phyloP scores from a whole-genome alignment of 257 asterid species.

The Solanum sejunctum region DNA sequence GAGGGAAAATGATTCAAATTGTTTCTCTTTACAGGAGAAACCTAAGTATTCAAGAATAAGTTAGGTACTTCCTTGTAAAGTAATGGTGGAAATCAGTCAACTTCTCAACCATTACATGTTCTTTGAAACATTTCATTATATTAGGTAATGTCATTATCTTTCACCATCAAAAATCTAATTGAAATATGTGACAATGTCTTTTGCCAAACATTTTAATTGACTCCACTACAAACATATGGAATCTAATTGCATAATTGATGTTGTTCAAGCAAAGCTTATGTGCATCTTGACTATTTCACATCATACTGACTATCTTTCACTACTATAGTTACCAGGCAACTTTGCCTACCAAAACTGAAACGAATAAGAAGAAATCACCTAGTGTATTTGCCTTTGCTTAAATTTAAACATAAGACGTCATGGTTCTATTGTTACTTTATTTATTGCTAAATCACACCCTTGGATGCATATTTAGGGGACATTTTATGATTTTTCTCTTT shows the following conservation, averaged over 20 bases:
- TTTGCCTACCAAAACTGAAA: not conserved
- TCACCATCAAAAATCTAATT: not conserved
- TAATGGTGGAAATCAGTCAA: not conserved
- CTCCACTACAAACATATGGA: not conserved
- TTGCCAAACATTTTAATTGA: not conserved
- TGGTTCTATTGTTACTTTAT: not conserved
- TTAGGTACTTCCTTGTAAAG: not conserved
- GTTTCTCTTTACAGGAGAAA: not conserved
- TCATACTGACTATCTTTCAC: fast-evolving
- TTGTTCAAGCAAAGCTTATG: not conserved
- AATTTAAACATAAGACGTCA: not conserved
- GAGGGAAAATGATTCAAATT: not conserved
- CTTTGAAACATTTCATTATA: not conserved
- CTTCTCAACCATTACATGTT: not conserved
- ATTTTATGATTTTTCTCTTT: not conserved
- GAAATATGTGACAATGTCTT: not conserved
- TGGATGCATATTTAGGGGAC: not conserved
- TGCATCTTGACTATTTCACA: not conserved
- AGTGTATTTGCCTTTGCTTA: fast-evolving
- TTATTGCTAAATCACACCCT: not conserved
- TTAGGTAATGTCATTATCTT: not conserved
- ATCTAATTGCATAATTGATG: not conserved
- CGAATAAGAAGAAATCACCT: not conserved
- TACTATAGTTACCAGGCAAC: not conserved
- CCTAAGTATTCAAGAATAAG: not conserved